These are phyloP conservation scores for Globisporangium sylvaticum DNA, from an alignment of 352 stramenopile species.

Conservation along the genomic window DNA sequence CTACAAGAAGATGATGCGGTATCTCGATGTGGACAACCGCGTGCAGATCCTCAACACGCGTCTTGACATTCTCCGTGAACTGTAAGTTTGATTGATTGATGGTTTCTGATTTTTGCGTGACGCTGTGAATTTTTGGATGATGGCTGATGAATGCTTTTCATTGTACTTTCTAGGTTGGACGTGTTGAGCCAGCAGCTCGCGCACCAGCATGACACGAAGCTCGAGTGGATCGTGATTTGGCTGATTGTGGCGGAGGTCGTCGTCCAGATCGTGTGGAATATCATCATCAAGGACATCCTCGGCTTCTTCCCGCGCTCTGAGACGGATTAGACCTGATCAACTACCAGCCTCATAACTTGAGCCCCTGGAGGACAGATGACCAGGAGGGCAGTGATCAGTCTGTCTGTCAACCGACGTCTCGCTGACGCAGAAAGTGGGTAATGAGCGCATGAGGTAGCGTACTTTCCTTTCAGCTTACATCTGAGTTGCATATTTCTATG, in stretches of 20 bases:
- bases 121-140: not conserved
- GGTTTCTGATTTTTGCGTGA: conserved; percentile 4
- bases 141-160: not conserved
- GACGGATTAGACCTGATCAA: conserved; percentile 21
- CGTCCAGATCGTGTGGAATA: conserved; percentile 87
- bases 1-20: conserved; percentile 91
- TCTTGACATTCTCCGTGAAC: conserved; percentile 90
- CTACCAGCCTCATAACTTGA: not conserved
- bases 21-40: conserved; percentile 90
- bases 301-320: conserved; percentile 78
- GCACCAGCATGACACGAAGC: conserved; percentile 84
- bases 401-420: not conserved
- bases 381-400: not conserved
- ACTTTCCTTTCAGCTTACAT: not conserved
- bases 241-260: conserved; percentile 90
- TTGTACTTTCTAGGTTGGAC: conserved; percentile 60
- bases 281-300: conserved; percentile 87
- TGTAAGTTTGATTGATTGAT: conserved; percentile 43
- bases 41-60: conserved; percentile 93
- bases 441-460: not conserved
- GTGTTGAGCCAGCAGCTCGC: conserved; percentile 91
- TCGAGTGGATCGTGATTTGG: conserved; percentile 95
- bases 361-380: not conserved
- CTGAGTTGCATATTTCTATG: conserved; percentile 2
- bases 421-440: not conserved